Percentiles rank a stretch among this genome's conserved stretches.
Conservation (phyloP, 148 eudicot species). For the Fagopyrum homotropicum region DNA sequence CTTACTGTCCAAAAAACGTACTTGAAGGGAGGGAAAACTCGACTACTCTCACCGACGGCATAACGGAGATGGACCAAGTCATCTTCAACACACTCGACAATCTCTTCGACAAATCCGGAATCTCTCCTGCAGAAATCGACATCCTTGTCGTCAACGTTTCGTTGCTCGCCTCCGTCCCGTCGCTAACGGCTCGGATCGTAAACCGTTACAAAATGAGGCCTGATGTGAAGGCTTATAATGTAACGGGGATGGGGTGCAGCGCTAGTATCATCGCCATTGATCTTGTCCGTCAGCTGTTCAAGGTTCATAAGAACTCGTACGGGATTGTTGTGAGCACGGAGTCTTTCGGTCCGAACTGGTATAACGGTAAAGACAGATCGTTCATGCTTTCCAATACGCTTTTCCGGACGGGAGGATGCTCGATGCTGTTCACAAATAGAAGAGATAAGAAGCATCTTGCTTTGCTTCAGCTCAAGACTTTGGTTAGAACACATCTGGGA, state of each 20-base stretch:
- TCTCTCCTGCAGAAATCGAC: slow-evolving; percentile 50
- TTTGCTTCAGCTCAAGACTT: slow-evolving; percentile 39
- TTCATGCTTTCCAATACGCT: slow-evolving; percentile 84
- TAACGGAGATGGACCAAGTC: slow-evolving; percentile 49
- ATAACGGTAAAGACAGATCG: slow-evolving; percentile 56
- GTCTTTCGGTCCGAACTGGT: slow-evolving; percentile 72
- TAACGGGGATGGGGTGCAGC: slow-evolving; percentile 89
- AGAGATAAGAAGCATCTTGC: slow-evolving; percentile 28
- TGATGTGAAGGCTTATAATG: slow-evolving; percentile 46
- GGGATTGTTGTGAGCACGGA: slow-evolving; percentile 68
- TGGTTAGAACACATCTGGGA: slow-evolving; percentile 66
- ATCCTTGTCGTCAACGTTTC: slow-evolving; percentile 75
- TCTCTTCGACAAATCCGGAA: slow-evolving; percentile 34
- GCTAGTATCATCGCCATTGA: slow-evolving; percentile 69
- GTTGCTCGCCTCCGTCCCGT: slow-evolving; percentile 45
- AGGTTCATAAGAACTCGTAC: slow-evolving; percentile 33
- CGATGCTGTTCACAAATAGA: slow-evolving; percentile 71
- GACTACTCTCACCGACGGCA: slow-evolving; percentile 30
- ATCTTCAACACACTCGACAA: slow-evolving; percentile 41
- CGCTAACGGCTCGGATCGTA: slow-evolving; percentile 56
- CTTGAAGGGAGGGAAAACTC: slow-evolving; percentile 35
- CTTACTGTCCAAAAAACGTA: slow-evolving; percentile 49
- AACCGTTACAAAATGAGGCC: slow-evolving; percentile 67
- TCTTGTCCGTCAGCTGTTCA: slow-evolving; percentile 48
- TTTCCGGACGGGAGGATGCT: slow-evolving; percentile 72